phyloP scores from a whole-genome alignment of 2,329 filamentous ascomycete species.

The Bretziella fagacearum region DNA sequence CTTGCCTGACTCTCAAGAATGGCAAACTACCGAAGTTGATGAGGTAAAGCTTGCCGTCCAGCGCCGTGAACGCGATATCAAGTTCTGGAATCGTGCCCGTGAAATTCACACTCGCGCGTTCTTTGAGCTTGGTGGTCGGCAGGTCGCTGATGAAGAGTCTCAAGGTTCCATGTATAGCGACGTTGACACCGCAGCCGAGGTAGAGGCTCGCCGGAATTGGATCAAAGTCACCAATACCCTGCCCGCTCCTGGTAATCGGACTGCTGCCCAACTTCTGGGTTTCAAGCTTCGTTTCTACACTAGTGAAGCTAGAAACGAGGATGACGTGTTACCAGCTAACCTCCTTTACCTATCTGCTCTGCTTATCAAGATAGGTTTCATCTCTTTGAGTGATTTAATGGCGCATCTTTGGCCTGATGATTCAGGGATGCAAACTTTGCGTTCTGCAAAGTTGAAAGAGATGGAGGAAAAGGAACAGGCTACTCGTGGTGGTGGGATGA shows the following conservation, averaged over 20 bases:
- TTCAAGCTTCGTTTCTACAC: slow-evolving; percentile 97
- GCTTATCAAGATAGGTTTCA: slow-evolving; percentile 92
- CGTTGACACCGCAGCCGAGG: slow-evolving; percentile 31
- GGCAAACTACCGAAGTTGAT: slow-evolving; percentile 51
- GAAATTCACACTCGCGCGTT: slow-evolving; percentile 66
- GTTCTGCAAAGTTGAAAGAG: slow-evolving; percentile 53
- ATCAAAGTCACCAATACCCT: slow-evolving; percentile 64
- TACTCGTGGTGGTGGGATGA: slow-evolving; percentile 51
- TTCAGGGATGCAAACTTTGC: slow-evolving; percentile 61
- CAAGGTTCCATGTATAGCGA: slow-evolving; percentile 28
- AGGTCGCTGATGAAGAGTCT: slow-evolving; percentile 28
- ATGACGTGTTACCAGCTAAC: slow-evolving; percentile 74
- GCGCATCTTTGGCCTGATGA: slow-evolving; percentile 80
- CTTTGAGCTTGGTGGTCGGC: slow-evolving; percentile 69
- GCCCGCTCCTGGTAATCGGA: slow-evolving; percentile 71
- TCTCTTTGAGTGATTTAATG: slow-evolving; percentile 80
- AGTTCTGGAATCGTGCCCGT: slow-evolving; percentile 69
- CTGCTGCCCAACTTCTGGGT: slow-evolving; percentile 84
- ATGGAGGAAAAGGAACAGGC: slow-evolving; percentile 61
- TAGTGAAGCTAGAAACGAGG: slow-evolving; percentile 54
- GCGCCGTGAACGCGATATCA: slow-evolving; percentile 48
- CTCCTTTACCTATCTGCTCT: slow-evolving; percentile 81
- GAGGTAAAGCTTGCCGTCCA: slow-evolving; percentile 38
- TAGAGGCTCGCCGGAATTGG: slow-evolving; percentile 51
- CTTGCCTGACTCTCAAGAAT: slow-evolving; percentile 49